Evolutionary conservation across 352 stramenopile species (phyloP), one percentile per base, ranked within the genome.

Genomic region (Globisporangium acanthophoron): DNA sequence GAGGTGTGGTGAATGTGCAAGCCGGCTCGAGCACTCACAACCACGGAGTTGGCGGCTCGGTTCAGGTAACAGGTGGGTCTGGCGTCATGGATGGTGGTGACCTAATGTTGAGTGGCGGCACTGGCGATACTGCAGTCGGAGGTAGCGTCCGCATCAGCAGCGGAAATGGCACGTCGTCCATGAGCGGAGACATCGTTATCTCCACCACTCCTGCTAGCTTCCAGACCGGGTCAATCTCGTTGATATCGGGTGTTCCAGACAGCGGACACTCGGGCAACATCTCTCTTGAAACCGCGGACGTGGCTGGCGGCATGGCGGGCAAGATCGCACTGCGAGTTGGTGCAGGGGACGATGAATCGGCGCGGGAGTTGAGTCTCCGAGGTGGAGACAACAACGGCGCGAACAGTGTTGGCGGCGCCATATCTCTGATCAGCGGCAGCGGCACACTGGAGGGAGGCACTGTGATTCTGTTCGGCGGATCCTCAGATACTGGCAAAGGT

Each of bases 71-170:
- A 21, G 66, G 62, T 52, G 66, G 66, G 1, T 2, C 43, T 48
- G 61, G 61, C 8, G 61, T 44, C 7, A 37, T 56, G 27, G 41
- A 29, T 11, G 66, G 66, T 15, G 66, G 66, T 5, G 39, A 50
- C 13, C 39, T 73, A 5, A 12, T 29, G 20, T 15, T 73, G 5
- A 58, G 15, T 37, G 66, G 62, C n/a, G 66, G 66, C 39, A 18
- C 7, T 18, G 66, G 66, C 4, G 58, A 73, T 31, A 27, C 11
- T 2, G 35, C 29, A 7, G 37, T 57, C 16, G 66, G 69, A 54
- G 69, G 69, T 18, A 66, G 50, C 47, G 60, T 72, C 3, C 35
- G 41, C 40, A 18, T 74, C 31, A 65, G 15, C 6, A 67, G 59
- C 57, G 69, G 62, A 11, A 52, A 43, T 33, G 48, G 66, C 6